Base-by-base conservation (phyloP, 176 grass and related monocot species). In the sorghum (Sorghum bicolor) region DNA sequence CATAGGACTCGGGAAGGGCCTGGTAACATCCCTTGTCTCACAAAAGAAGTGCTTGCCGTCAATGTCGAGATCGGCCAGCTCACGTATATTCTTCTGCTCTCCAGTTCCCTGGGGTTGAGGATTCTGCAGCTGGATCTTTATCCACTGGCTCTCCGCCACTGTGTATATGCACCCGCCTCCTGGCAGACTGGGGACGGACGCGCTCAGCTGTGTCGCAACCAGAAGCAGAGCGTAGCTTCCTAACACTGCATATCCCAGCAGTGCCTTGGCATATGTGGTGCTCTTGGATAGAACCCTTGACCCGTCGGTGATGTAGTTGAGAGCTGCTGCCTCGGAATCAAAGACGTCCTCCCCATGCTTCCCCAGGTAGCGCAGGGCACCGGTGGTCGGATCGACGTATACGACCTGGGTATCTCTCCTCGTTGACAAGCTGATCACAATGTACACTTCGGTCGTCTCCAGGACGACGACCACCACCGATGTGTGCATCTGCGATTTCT, bases 1-100 rank as follows among this genome's bases (percentile, higher is more conserved):
- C 64, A 81, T 92, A 58, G 80, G 66, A 77, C 96, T 96, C 25
- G 96, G 96, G 80, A 99, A 99, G 3, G 88, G 91, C 31, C 93
- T 88, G 28, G 91, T 99, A 80, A 99, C 80, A 84, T 99, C 96
- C 80, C 93, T 94, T 50, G 96, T 99, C 88, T 96, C 96, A 79
- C 93, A 99, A 37, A 96, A 99, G 75, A 92, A 99, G 79, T 96
- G 80, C 78, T 99, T 99, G 10, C 96, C 96, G 68, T 99, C 96
- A 89, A 99, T 96, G 77, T 99, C 93, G 63, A 99, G 91, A 61
- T 99, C 93, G 55, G 91, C 87, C 81, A 99, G 73, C 28, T 96
- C 91, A 24, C 82, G 43, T 71, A 90, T 67, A 77, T 99, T 99
- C 83, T 94, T 96, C 12, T 82, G 33, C 71, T 99, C 96, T 14